Percentiles rank a stretch among this genome's conserved stretches.
Conservation (phyloP, 768 basidiomycete species). For the Tricholoma bakamatsutake region DNA sequence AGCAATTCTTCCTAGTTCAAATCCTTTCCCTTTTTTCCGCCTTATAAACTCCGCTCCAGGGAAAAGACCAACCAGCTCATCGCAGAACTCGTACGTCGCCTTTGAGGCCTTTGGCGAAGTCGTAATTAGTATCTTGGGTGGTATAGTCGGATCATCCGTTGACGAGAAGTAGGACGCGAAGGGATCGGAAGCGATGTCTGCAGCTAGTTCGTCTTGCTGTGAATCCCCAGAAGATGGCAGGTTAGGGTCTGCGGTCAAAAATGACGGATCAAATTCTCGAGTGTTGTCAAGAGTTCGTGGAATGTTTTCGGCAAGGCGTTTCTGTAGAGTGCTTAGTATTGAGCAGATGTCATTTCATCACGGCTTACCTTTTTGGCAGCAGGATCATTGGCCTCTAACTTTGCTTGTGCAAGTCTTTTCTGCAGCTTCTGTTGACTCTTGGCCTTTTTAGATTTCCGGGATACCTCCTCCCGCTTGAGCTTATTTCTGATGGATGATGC, state of each 20-base stretch:
- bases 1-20: constrained; percentile 86
- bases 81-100: constrained; percentile 86
- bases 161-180: constrained; percentile 75
- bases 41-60: constrained; percentile 89
- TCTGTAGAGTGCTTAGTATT: constrained; percentile 34
- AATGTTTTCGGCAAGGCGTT: constrained; percentile 78
- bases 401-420: constrained; percentile 69
- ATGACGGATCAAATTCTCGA: constrained; percentile 75
- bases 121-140: constrained; percentile 86
- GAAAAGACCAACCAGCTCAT: constrained; percentile 83
- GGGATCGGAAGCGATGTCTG: constrained; percentile 67
- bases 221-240: constrained; percentile 25
- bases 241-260: constrained; percentile 49
- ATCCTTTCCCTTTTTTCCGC: constrained; percentile 84
- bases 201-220: constrained; percentile 50
- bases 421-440: constrained; percentile 80
- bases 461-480: constrained; percentile 75
- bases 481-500: constrained; percentile 81
- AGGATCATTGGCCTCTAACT: constrained; percentile 72
- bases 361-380: constrained; percentile 62
- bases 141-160: constrained; percentile 58
- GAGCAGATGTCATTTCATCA: background rate
- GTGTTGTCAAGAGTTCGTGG: constrained; percentile 93
- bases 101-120: constrained; percentile 88
- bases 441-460: constrained; percentile 66